Evolutionary conservation across 2,329 filamentous ascomycete genomes (phyloP), one percentile per base, ranked within the genome.

Genomic region (Allantophomopsis lycopodina): DNA sequence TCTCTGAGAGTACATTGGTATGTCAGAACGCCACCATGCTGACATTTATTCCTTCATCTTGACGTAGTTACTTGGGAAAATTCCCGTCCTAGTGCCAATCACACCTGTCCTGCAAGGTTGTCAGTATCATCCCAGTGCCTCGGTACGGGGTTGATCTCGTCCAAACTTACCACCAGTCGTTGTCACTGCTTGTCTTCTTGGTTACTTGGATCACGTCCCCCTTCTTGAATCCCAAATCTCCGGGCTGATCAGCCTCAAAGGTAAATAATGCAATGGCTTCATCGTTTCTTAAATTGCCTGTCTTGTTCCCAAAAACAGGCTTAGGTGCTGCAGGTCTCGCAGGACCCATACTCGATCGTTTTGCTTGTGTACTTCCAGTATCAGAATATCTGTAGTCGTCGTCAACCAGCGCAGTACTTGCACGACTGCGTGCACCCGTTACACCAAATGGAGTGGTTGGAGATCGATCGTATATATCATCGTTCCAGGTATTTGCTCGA

Each of bases 211-310:
- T 95, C 41, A 96, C 61, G 21, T 98, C 91, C 15, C 91, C 91
- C 69, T 98, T 98, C 66, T 94, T 94, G 63, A 98, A 98, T 0
- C 81, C 85, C 41, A 96, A 59, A 57, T 98, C 89, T 4, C 89
- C 89, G 0, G 86, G 78, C 59, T 95, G 88, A 53, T 94, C 89
- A 0, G 87, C 80, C 46, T 96, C 89, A 55, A 98, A 98, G 2
- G 84, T 94, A 61, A 83, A 96, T 45, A 95, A 68, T 2, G 91
- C 91, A 15, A 95, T 69, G 0, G 87, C 91, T 61, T 96, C 85
- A 49, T 95, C 87, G 49, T 73, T 69, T 55, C 69, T 73, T 43
- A 78, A 54, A 44, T 65, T 45, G 0, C 65, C 66, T 37, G 71
- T 64, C 59, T 76, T 76, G 50, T 65, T 67, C 11, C 61, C 66